Conservation (phyloP, 1,139 yeast species). For the Diutina rugosa region DNA sequence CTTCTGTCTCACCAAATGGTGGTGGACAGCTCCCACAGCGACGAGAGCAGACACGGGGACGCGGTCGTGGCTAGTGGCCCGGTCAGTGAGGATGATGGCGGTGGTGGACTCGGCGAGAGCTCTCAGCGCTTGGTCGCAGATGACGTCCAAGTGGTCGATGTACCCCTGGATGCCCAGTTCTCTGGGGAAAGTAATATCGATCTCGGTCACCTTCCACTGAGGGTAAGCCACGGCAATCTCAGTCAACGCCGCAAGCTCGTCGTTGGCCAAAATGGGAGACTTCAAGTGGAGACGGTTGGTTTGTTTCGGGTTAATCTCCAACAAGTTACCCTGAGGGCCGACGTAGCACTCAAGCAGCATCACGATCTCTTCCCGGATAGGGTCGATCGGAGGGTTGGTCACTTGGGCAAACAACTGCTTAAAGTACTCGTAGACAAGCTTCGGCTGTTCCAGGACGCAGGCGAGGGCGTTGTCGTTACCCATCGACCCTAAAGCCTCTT, state of each 20-base stretch:
- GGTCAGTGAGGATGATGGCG: conserved; percentile 67
- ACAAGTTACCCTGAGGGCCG: conserved; percentile 93
- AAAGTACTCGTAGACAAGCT: conserved; percentile 82
- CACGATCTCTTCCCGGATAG: conserved; percentile 91
- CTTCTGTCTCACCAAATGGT: conserved; percentile 88
- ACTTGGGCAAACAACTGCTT: conserved; percentile 96
- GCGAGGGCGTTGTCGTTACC: conserved; percentile 98
- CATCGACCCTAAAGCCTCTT: conserved; percentile 96
- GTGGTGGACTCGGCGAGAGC: conserved; percentile 71
- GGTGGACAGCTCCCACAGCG: conserved; percentile 97
- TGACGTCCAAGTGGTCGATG: conserved; percentile 70
- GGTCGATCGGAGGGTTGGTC: conserved; percentile 97
- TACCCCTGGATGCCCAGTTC: conserved; percentile 79
- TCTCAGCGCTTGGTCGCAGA: conserved; percentile 77
- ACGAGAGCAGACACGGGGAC: conserved; percentile 80
- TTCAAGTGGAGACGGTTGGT: conserved; percentile 77
- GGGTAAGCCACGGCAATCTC: conserved; percentile 69
- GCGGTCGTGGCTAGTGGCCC: conserved; percentile 42
- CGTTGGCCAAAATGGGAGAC: conserved; percentile 69
- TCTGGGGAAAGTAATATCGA: conserved; percentile 86
- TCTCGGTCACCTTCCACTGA: conserved; percentile 67
- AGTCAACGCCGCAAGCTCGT: conserved; percentile 62
- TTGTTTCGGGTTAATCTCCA: conserved; percentile 86
- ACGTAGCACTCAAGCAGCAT: conserved; percentile 95
- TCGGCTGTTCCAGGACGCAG: conserved; percentile 88